Conservation (phyloP, 768 basidiomycete species). For the Termitomyces sp. region DNA sequence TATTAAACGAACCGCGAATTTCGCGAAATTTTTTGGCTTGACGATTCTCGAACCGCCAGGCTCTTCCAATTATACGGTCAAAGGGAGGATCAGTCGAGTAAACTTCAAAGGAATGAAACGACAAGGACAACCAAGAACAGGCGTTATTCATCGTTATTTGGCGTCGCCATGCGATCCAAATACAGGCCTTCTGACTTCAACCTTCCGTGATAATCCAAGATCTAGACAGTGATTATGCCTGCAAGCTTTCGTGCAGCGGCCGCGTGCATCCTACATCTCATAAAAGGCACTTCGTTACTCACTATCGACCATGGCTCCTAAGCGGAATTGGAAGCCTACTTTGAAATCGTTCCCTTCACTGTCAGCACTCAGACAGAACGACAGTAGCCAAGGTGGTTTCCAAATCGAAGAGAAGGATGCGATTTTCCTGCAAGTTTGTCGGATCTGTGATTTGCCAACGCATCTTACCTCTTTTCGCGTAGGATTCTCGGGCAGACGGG, state of each 20-base stretch:
- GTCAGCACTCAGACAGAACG: neutral
- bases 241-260: slow-evolving; percentile 5
- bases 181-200: neutral
- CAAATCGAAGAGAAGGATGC: slow-evolving; percentile 9
- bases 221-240: slow-evolving; percentile 1
- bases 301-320: slow-evolving; percentile 1
- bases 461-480: neutral
- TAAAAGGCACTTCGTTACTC: neutral
- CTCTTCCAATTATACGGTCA: neutral
- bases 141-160: slow-evolving; percentile 3
- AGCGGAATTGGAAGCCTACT: neutral
- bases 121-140: neutral
- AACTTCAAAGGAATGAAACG: neutral
- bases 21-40: neutral
- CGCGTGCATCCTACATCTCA: slow-evolving; percentile 1
- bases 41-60: neutral
- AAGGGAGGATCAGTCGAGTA: neutral
- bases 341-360: neutral
- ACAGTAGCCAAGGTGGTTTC: neutral
- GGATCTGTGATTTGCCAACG: neutral
- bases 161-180: neutral
- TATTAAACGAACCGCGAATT: neutral
- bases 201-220: neutral
- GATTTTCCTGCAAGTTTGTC: slow-evolving; percentile 3
- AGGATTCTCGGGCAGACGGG: slow-evolving; percentile 15